Conservation (phyloP, 2,329 filamentous ascomycete genomes). For the Exophiala sp. region DNA sequence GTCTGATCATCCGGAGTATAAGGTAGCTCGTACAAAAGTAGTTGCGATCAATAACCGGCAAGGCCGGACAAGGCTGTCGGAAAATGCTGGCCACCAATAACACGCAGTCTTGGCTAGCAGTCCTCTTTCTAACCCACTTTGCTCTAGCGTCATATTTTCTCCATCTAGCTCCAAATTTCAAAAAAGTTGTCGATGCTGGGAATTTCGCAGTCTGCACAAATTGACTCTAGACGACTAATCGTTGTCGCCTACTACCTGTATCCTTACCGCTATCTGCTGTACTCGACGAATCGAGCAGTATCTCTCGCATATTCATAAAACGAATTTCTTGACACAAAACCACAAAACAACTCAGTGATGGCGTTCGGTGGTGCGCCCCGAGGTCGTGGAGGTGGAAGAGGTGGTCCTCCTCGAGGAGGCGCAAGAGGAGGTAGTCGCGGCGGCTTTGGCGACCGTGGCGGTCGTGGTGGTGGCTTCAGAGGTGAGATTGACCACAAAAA, state of each 20-base stretch:
- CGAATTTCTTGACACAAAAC: not conserved
- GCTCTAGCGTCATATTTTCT: constrained; percentile 2
- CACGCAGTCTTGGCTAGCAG: constrained; percentile 9
- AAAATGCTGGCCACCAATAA: constrained; percentile 1
- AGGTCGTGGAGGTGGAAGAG: constrained; percentile 23
- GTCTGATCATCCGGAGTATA: too few species aligned
- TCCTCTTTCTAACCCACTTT: not conserved
- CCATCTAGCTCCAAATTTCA: constrained; percentile 27
- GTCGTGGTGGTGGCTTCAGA: constrained; percentile 6
- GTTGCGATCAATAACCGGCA: too few species aligned
- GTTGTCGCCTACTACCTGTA: not conserved
- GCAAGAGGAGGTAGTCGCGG: constrained; percentile 15
- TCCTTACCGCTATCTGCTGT: not conserved
- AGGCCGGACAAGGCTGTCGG: not conserved
- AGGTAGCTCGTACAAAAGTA: too few species aligned
- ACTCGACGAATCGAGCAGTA: not conserved
- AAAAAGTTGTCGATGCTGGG: constrained; percentile 13
- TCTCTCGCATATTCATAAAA: not conserved
- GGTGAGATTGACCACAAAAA: not conserved
- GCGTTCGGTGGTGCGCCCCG: constrained; percentile 22
- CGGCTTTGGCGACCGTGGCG: constrained; percentile 19
- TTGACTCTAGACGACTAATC: not conserved
- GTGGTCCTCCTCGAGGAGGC: constrained; percentile 18
- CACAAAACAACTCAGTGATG: constrained; percentile 9
- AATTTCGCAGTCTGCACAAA: constrained; percentile 11